Evolutionary conservation across 441 rosid species (phyloP).

Genomic region (Brassica balearica): DNA sequence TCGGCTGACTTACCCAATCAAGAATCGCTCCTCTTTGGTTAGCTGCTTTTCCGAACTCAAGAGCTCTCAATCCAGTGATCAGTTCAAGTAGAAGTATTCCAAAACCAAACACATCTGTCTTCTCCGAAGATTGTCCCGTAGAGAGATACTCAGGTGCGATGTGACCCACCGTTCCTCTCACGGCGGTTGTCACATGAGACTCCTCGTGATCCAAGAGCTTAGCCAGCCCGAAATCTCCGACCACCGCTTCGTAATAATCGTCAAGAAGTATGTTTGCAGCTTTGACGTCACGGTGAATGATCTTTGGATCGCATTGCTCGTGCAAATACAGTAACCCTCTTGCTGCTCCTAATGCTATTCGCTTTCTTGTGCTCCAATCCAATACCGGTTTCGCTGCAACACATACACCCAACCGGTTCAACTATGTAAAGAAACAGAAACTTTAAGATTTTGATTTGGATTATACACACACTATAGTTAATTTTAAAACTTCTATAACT

Average conservation of each 20-base stretch:
- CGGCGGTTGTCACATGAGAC: conserved; percentile 91
- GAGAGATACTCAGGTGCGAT: conserved; percentile 94
- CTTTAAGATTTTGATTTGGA: not conserved
- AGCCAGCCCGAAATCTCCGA: conserved; percentile 93
- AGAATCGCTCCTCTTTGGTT: conserved; percentile 89
- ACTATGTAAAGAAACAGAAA: not conserved
- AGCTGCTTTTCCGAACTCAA: conserved; percentile 79
- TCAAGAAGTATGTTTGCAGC: conserved; percentile 95
- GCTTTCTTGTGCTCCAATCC: conserved; percentile 91
- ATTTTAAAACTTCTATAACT: not conserved
- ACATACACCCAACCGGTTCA: conserved; percentile 20
- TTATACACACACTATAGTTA: too few relatives aligned
- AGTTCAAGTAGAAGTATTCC: conserved; percentile 89
- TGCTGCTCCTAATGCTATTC: conserved; percentile 86
- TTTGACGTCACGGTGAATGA: conserved; percentile 88
- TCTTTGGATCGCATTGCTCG: conserved; percentile 88
- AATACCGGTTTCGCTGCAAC: conserved; percentile 71
- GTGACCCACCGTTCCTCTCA: conserved; percentile 93
- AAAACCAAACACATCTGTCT: conserved; percentile 94
- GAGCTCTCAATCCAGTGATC: conserved; percentile 80
- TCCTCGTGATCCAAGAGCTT: conserved; percentile 87
- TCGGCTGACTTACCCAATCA: conserved; percentile 64
- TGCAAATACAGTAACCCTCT: conserved; percentile 84
- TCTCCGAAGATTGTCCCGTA: conserved; percentile 93
- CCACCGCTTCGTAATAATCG: conserved; percentile 82